Base-by-base conservation (phyloP, 306 rosid genomes). In the Inga oerstediana region DNA sequence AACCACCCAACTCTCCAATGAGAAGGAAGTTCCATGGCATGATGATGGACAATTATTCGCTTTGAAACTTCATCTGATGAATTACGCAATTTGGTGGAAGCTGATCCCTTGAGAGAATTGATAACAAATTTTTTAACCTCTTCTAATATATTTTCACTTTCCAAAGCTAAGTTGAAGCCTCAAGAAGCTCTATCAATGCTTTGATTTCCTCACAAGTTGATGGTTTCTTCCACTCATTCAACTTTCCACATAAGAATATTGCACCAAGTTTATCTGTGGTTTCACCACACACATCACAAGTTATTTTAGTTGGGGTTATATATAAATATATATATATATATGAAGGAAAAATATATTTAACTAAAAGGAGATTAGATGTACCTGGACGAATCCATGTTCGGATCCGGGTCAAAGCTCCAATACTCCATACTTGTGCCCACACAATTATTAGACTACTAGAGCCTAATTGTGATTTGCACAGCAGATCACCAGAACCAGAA, bases 1-100 rank as follows among this genome's bases (percentile, higher is more conserved):
- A 27, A 1, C 30, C 30, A 93, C 7, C 64, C 52, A 1, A 90
- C 91, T 80, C 97, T 89, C 91, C 91, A 83, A n/a, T 88, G 91
- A 6, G 85, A 81, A 0, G 97, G 85, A 79, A 89, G 79, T 72
- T 90, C 89, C 87, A 91, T 59, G 3, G 86, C 86, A 84, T 82
- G 94, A 37, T 37, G 41, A 84, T 82, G 93, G 49, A 13, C 79
- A 83, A 85, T 85, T 80, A 27, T 27, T 27, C 32, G 61, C 30
- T 89, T 61, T 62, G 7, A 20, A 76, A 35, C 1, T 27, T 27
- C 34, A 8, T 49, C 15, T 43, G 15, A 8, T 19, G 15, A 20
- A 39, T 24, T 24, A 24, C 27, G 27, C 27, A 24, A 24, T 4
- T 81, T 2, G 15, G 78, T 19, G 15, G 72, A 30, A 37, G 41